Percentiles rank a stretch among this genome's conserved stretches.
phyloP scores from a whole-genome alignment of 192 early-diverging fungal species.

The Cladochytrium replicatum region DNA sequence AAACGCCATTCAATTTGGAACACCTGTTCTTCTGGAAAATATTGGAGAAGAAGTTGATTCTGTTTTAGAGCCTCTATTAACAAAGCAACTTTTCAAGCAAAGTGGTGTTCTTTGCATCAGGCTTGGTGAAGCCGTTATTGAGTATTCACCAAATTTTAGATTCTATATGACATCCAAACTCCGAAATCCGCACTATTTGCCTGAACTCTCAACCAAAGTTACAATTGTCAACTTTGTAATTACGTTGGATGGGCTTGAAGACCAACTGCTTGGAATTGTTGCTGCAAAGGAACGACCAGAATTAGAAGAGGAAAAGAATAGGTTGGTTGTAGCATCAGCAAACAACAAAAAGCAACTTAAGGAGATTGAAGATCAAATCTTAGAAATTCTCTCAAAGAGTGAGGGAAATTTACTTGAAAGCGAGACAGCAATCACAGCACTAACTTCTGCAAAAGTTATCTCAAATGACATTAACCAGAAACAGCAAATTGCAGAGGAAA shows the following conservation, averaged over 20 bases:
- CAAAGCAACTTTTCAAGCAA: constrained; percentile 57
- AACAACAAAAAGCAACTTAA: constrained; percentile 54
- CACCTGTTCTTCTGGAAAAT: constrained; percentile 49
- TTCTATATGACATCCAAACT: constrained; percentile 56
- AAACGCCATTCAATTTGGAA: constrained; percentile 54
- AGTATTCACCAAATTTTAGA: constrained; percentile 50
- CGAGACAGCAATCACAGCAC: constrained; percentile 48
- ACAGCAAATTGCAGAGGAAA: constrained; percentile 49
- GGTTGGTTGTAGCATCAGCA: constrained; percentile 42
- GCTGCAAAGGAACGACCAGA: constrained; percentile 54
- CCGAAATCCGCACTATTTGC: constrained; percentile 50
- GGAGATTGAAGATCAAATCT: constrained; percentile 53
- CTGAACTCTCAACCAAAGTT: constrained; percentile 55
- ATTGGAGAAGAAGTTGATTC: constrained; percentile 55
- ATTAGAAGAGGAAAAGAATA: constrained; percentile 56
- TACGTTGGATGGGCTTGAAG: constrained; percentile 51
- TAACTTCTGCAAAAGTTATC: constrained; percentile 46
- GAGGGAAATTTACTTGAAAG: constrained; percentile 52
- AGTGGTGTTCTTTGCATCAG: constrained; percentile 49
- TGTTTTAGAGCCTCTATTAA: constrained; percentile 48
- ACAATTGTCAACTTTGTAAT: constrained; percentile 59
- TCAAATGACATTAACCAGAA: constrained; percentile 54
- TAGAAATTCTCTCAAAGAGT: constrained; percentile 40
- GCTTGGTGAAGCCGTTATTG: constrained; percentile 47
- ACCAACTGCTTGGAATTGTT: constrained; percentile 51